Conservation (phyloP, 2,329 filamentous ascomycete genomes). For the Cyphellophora europaea region DNA sequence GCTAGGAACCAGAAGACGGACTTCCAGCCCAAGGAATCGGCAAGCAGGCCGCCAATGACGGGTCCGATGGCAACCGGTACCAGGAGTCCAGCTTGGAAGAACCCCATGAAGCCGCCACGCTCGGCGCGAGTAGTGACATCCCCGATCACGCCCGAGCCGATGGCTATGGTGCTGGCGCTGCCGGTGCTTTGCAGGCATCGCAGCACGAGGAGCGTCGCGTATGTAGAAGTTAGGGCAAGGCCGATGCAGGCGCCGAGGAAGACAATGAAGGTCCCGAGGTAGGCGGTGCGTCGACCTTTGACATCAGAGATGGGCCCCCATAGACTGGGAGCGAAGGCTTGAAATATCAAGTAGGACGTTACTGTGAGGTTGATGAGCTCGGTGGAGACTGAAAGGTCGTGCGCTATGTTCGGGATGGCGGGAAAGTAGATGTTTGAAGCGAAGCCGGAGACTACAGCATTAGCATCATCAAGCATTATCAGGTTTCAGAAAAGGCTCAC, state of each 20-base stretch:
- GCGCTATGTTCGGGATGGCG: constrained; percentile 30
- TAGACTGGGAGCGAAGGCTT: constrained; percentile 33
- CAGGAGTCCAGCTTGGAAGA: constrained; percentile 29
- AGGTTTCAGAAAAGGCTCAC: no score
- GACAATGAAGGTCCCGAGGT: constrained; percentile 29
- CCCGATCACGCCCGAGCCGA: constrained; percentile 32
- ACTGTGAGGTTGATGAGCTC: constrained; percentile 34
- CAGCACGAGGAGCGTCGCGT: constrained; percentile 29
- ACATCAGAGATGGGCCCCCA: constrained; percentile 33
- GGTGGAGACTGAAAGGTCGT: constrained; percentile 30
- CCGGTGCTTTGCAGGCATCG: constrained; percentile 35
- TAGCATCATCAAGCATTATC: no score
- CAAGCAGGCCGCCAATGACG: constrained; percentile 31
- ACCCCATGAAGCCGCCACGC: constrained; percentile 38
- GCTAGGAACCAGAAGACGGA: constrained; percentile 36
- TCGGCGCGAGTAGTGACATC: constrained; percentile 34
- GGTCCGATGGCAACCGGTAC: constrained; percentile 38
- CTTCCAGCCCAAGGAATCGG: constrained; percentile 29
- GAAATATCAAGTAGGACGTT: constrained; percentile 36
- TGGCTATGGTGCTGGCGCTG: constrained; percentile 33
- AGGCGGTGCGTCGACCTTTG: constrained; percentile 30
- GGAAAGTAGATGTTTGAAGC: constrained; percentile 43
- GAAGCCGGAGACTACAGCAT: no score
- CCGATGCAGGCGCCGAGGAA: constrained; percentile 32
- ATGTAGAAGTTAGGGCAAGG: constrained; percentile 28